A percentile compares a stretch with the other conserved stretches of the same genome.
Conservation (phyloP, 2,329 filamentous ascomycete species). For the Pestalotiopsis sp. region DNA sequence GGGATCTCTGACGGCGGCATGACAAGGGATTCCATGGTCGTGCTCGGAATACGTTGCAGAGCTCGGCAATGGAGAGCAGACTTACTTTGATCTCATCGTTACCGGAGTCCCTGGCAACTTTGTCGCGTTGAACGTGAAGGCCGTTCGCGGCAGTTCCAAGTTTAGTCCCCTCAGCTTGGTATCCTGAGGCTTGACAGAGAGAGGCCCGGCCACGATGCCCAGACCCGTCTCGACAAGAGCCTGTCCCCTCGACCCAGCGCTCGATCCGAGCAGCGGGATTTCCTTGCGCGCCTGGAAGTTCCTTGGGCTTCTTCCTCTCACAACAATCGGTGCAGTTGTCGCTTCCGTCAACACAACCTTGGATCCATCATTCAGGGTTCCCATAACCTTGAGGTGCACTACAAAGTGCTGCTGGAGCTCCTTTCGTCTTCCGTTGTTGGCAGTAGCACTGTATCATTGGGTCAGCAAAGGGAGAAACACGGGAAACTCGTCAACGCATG, state of each 20-base stretch:
- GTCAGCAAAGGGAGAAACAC: constrained; percentile 13
- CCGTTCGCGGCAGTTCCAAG: constrained; percentile 55
- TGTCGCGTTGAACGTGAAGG: constrained; percentile 58
- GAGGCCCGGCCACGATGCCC: constrained; percentile 58
- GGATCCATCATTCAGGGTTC: constrained; percentile 78
- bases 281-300: constrained; percentile 96
- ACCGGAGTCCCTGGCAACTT: constrained; percentile 56
- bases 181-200: constrained; percentile 56
- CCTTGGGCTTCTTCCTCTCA: constrained; percentile 86
- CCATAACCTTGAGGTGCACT: constrained; percentile 81
- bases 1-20: not conserved
- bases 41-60: not conserved
- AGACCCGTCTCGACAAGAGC: constrained; percentile 64
- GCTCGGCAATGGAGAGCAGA: constrained; percentile 18
- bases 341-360: constrained; percentile 83
- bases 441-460: constrained; percentile 66
- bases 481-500: not conserved
- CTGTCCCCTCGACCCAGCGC: constrained; percentile 76
- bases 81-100: constrained; percentile 60
- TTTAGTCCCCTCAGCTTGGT: constrained; percentile 52
- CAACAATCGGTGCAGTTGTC: constrained; percentile 87
- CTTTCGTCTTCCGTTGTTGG: constrained; percentile 92
- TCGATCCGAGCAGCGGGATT: constrained; percentile 78
- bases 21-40: not conserved
- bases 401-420: constrained; percentile 97